Evolutionary conservation across 1,139 yeast genomes (phyloP), one percentile per base, ranked within the genome.

Genomic region (Ashbya aceris): DNA sequence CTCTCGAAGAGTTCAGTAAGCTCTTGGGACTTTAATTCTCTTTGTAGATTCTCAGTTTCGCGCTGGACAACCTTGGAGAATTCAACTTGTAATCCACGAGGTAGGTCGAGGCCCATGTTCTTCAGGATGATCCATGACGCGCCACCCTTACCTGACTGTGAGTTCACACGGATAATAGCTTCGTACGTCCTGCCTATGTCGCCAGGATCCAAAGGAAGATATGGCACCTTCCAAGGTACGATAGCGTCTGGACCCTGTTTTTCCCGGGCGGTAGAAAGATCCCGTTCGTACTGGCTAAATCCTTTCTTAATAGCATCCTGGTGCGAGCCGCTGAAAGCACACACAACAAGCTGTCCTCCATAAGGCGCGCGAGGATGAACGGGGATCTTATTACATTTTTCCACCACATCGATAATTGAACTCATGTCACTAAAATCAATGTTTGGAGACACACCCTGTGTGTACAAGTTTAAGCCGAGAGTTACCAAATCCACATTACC

Each of bases 231-330:
- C 98, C 97, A 89, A 17, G 23, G 23, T 17, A 17, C 23, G 6
- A 17, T 6, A 17, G 23, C 23, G 3, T 17, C 23, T 17, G 23
- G 23, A 3, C 23, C 23, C 5, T 17, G 23, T 17, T 42, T 39
- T 35, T 55, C 51, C 40, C 67, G 67, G 39, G 76, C 75, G 45
- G 70, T 60, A 43, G 70, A 69, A 42, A 66, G 62, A 49, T 69
- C 66, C 55, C 67, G 67, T 33, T 71, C 73, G 60, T 82, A 80
- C 35, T 71, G 64, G 44, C 75, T 71, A 68, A 91, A 89, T 34
- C 97, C 97, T 70, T 91, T 91, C 69, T 91, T 91, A 68, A 91
- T 91, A 40, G 98, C 97, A 64, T 91, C 97, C 70, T 91, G 97
- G 66, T 91, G 97, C 33, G 96, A 85, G 9, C 97, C 97, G 44